These are phyloP conservation scores for Fusarium nelsonii DNA, from an alignment of 2,329 filamentous ascomycete species.

Conservation along the genomic window DNA sequence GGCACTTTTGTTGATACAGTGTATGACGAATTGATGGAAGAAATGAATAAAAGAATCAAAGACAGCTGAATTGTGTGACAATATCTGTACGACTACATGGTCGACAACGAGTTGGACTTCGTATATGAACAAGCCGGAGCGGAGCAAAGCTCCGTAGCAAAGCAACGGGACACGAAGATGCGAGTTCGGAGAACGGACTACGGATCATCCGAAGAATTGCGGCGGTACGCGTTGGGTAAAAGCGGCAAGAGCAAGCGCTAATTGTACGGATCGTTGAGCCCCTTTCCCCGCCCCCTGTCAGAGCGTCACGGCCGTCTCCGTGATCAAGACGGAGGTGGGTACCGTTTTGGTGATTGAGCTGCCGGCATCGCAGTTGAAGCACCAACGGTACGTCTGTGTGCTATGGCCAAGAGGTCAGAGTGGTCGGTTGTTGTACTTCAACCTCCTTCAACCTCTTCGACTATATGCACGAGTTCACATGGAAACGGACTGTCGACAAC, in stretches of 20 bases:
- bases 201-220: background rate
- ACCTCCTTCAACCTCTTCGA: too few species aligned
- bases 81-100: background rate
- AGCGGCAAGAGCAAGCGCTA: slow-evolving; percentile 24
- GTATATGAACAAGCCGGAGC: background rate
- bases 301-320: slow-evolving; percentile 32
- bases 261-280: slow-evolving; percentile 11
- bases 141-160: background rate
- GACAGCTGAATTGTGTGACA: background rate
- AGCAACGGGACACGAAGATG: background rate
- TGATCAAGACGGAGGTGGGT: slow-evolving; percentile 38
- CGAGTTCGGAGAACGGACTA: slow-evolving; percentile 6
- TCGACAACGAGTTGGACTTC: background rate
- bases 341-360: slow-evolving; percentile 33
- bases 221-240: slow-evolving; percentile 2
- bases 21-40: slow-evolving; percentile 26
- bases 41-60: slow-evolving; percentile 17
- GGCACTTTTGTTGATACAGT: slow-evolving; percentile 23
- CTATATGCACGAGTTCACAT: background rate
- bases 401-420: background rate
- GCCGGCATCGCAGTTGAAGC: slow-evolving; percentile 21
- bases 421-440: background rate
- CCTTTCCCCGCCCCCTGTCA: slow-evolving; percentile 36
- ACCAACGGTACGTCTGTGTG: slow-evolving; percentile 8
- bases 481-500: background rate